Percentiles rank a stretch among this genome's conserved stretches.
Evolutionary conservation across 306 rosid species (phyloP).

Genomic region (Fragaria iinumae): DNA sequence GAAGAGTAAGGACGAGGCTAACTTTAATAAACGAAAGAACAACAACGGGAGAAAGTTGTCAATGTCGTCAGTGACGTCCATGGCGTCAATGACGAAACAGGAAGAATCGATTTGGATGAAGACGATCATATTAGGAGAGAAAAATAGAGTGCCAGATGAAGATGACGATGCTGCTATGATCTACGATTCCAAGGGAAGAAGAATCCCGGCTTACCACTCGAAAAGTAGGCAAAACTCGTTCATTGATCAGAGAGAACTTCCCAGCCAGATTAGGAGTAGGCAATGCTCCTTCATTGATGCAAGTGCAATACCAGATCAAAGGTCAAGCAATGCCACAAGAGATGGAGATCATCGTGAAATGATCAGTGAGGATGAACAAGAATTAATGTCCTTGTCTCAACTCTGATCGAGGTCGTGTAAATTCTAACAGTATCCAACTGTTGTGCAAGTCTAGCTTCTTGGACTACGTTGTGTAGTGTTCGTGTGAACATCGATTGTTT

Average conservation of each 20-base stretch:
- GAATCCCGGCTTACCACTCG: constrained; percentile 60
- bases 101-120: constrained; percentile 86
- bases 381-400: constrained; percentile 4
- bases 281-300: constrained; percentile 27
- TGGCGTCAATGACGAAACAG: constrained; percentile 25
- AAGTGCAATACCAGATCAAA: constrained; percentile 7
- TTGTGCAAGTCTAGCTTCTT: not conserved
- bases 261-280: constrained; percentile 20
- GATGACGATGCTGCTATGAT: constrained; percentile 47
- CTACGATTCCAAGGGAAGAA: constrained; percentile 60
- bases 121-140: constrained; percentile 78
- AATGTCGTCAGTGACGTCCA: constrained; percentile 6
- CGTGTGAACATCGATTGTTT: not conserved
- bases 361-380: constrained; percentile 1
- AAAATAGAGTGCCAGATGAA: constrained; percentile 54
- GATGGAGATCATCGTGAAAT: not conserved
- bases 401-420: not conserved
- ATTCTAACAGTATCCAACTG: not conserved
- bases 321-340: not conserved
- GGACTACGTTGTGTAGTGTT: not conserved
- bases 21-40: constrained; percentile 7
- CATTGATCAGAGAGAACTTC: constrained; percentile 33
- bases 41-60: constrained; percentile 20
- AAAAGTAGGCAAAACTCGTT: constrained; percentile 41
- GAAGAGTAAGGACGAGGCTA: constrained; percentile 25